Conservation (phyloP, 139 green algal species). For the Axilococcus clingmanii region DNA sequence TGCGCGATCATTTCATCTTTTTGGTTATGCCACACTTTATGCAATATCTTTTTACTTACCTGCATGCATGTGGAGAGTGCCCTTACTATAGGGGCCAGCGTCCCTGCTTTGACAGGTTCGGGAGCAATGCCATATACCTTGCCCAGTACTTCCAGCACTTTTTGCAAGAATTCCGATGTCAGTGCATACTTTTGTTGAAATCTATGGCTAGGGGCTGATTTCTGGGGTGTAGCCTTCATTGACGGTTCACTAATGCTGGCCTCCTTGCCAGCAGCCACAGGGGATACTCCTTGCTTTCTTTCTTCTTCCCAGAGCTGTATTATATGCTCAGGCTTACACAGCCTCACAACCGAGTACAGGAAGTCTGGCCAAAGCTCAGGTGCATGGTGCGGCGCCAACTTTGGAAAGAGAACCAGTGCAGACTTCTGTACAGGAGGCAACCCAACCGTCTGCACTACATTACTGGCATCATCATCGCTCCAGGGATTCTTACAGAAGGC, state of each 20-base stretch:
- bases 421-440: conserved; percentile 61
- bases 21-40: conserved; percentile 2
- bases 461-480: conserved; percentile 40
- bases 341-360: conserved; percentile 23
- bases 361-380: conserved; percentile 42
- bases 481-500: conserved; percentile 53
- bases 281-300: conserved; percentile 1
- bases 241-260: too few relatives aligned
- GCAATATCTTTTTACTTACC: conserved; percentile 11
- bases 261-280: too few relatives aligned
- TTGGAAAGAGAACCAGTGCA: conserved; percentile 46
- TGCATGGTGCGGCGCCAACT: conserved; percentile 40
- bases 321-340: conserved; percentile 30
- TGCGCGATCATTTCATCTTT: conserved; percentile 12
- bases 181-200: conserved; percentile 19
- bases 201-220: background rate
- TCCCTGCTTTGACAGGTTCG: conserved; percentile 42
- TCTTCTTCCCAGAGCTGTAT: background rate
- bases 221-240: conserved; percentile 9
- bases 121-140: conserved; percentile 37
- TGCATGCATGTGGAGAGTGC: conserved; percentile 60
- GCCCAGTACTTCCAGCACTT: conserved; percentile 36
- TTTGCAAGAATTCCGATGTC: conserved; percentile 25
- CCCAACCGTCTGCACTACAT: conserved; percentile 13
- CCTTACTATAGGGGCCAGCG: conserved; percentile 44